Evolutionary conservation across 225 moss, liverwort and hornwort genomes (phyloP).

Genomic region (Takakia lepidozioides): DNA sequence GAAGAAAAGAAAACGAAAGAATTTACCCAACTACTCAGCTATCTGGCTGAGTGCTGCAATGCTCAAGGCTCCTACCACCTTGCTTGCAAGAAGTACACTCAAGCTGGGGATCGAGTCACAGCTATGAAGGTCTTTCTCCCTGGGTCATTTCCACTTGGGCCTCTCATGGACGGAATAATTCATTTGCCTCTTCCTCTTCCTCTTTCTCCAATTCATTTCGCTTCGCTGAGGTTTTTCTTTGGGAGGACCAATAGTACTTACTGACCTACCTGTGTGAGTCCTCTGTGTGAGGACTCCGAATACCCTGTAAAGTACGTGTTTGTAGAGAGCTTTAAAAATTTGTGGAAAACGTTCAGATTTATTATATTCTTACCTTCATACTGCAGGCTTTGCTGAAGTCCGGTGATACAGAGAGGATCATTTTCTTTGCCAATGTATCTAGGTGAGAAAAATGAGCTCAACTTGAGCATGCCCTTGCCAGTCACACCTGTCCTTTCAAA

Average conservation of each 20-base stretch:
- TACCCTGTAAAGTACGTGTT: too few species aligned
- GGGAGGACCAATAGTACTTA: background rate
- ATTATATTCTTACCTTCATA: too few species aligned
- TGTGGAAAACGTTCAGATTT: too few species aligned
- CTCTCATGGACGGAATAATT: too few species aligned
- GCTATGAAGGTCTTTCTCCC: constrained; percentile 77
- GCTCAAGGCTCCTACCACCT: constrained; percentile 93
- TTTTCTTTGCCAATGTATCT: constrained; percentile 83
- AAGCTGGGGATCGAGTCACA: constrained; percentile 68
- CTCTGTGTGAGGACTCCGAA: too few species aligned
- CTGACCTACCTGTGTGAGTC: constrained; percentile 11
- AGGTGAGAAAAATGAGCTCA: too few species aligned
- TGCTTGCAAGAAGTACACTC: constrained; percentile 91
- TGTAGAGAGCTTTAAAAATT: too few species aligned
- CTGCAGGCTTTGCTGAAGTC: constrained; percentile 84
- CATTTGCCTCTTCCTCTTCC: too few species aligned
- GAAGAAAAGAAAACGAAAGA: constrained; percentile 57
- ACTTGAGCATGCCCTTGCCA: too few species aligned
- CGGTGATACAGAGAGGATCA: constrained; percentile 90
- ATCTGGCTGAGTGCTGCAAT: constrained; percentile 71
- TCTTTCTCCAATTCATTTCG: too few species aligned
- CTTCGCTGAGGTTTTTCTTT: too few species aligned
- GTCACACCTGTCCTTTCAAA: too few species aligned
- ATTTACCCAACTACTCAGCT: constrained; percentile 37
- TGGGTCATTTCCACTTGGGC: background rate